Evolutionary conservation across 2,329 filamentous ascomycete species (phyloP).

Genomic region (Paracamarosporium sp.): DNA sequence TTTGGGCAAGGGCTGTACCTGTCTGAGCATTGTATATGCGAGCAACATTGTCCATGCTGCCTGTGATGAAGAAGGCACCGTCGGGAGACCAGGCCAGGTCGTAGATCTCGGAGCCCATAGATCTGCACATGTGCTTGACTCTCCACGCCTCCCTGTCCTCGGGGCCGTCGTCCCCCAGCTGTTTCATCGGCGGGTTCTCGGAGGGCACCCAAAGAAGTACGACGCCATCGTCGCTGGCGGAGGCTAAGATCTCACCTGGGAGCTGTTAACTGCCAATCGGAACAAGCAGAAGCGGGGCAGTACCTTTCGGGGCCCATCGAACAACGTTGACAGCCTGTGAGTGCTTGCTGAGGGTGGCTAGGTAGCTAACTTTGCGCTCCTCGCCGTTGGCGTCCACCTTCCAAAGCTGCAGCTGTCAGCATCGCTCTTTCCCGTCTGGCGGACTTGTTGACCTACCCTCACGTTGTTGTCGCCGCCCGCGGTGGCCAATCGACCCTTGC

Average conservation of each 20-base stretch:
- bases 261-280: conserved; percentile 23
- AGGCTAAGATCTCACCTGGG: conserved; percentile 88
- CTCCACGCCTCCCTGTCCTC: conserved; percentile 98
- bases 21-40: conserved; percentile 95
- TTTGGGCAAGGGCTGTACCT: conserved; percentile 60
- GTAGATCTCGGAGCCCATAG: conserved; percentile 94
- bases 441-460: conserved; percentile 65
- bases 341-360: conserved; percentile 90
- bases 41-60: conserved; percentile 98
- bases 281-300: conserved; percentile 19
- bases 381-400: conserved; percentile 85
- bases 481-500: conserved; percentile 90
- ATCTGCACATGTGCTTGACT: conserved; percentile 96
- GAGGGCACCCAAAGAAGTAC: conserved; percentile 95
- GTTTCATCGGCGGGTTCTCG: conserved; percentile 70
- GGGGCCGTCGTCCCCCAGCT: conserved; percentile 77
- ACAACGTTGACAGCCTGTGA: conserved; percentile 98
- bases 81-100: conserved; percentile 99
- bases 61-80: conserved; percentile 93
- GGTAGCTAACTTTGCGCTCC: conserved; percentile 86
- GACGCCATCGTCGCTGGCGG: conserved; percentile 96
- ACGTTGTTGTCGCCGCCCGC: conserved; percentile 97
- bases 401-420: conserved; percentile 74
- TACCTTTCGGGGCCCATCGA: conserved; percentile 92
- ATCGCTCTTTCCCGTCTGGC: conserved; percentile 7